phyloP scores from a whole-genome alignment of 176 grass and related monocot genomes.

The Zoysia japonica region DNA sequence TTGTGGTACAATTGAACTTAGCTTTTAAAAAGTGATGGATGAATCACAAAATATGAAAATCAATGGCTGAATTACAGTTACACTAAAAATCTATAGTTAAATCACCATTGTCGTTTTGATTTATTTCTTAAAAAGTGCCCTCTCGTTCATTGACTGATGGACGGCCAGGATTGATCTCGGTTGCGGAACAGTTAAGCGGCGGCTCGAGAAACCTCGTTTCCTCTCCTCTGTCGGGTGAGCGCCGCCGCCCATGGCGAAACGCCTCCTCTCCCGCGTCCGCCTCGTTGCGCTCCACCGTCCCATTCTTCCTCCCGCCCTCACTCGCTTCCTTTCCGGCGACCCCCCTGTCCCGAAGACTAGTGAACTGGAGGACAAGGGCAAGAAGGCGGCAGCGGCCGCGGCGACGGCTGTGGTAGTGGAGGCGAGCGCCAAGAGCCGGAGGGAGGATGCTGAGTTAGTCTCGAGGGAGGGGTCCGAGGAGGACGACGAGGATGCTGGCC shows the following conservation, averaged over 20 bases:
- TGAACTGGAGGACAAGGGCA: constrained; percentile 40
- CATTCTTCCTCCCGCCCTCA: constrained; percentile 37
- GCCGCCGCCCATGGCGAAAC: constrained; percentile 56
- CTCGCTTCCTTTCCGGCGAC: constrained; percentile 51
- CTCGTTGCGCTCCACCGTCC: constrained; percentile 40
- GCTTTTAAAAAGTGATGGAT: no score
- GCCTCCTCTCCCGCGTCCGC: constrained; percentile 50
- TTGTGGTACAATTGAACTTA: no score
- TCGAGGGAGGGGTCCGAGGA: constrained; percentile 32
- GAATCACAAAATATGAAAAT: no score
- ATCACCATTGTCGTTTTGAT: no score
- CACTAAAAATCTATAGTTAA: no score
- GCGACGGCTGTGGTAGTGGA: constrained; percentile 34
- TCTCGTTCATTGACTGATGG: no score
- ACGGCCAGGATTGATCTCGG: no score
- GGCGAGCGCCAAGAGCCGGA: constrained; percentile 17
- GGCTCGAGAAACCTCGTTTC: constrained; percentile 4
- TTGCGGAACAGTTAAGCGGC: no score
- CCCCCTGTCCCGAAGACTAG: not conserved
- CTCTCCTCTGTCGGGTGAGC: not conserved
- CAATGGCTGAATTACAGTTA: no score
- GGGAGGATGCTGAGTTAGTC: not conserved
- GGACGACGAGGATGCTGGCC: constrained; percentile 38
- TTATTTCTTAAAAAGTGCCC: no score
- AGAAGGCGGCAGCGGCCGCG: constrained; percentile 1